Evolutionary conservation across 208 protist genomes (phyloP).

Genomic region (Trypanosoma conorhini): DNA sequence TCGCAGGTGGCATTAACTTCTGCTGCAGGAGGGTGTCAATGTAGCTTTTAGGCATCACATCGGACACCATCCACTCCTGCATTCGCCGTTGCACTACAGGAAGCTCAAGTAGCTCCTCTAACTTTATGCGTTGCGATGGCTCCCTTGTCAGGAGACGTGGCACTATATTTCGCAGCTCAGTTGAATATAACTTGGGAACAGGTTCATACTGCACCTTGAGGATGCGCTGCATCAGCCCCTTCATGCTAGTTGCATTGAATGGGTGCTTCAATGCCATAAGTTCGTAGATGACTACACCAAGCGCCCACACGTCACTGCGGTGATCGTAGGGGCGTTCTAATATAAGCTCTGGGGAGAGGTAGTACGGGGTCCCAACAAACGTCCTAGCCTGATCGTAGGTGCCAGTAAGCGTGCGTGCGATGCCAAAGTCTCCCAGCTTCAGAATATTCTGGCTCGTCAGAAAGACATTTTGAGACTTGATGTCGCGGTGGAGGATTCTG

Average conservation of each 20-base stretch:
- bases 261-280: slow-evolving; percentile 84
- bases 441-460: slow-evolving; percentile 85
- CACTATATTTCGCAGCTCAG: slow-evolving; percentile 77
- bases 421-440: slow-evolving; percentile 96
- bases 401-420: slow-evolving; percentile 84
- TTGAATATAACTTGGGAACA: slow-evolving; percentile 65
- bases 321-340: slow-evolving; percentile 93
- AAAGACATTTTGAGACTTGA: slow-evolving; percentile 95
- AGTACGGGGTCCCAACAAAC: slow-evolving; percentile 95
- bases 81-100: slow-evolving; percentile 71
- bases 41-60: slow-evolving; percentile 70
- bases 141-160: slow-evolving; percentile 77
- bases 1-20: slow-evolving; percentile 52
- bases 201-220: slow-evolving; percentile 86
- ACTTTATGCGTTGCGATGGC: slow-evolving; percentile 60
- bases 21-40: slow-evolving; percentile 63
- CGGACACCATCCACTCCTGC: slow-evolving; percentile 72
- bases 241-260: slow-evolving; percentile 89
- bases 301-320: slow-evolving; percentile 94
- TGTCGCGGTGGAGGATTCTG: slow-evolving; percentile 93
- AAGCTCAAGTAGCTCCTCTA: slow-evolving; percentile 71
- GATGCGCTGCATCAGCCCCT: slow-evolving; percentile 89
- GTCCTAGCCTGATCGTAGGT: slow-evolving; percentile 94
- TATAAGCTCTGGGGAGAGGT: slow-evolving; percentile 93
- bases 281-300: slow-evolving; percentile 92